These are phyloP conservation scores for Diaporthe citriasiana DNA, from an alignment of 2,329 filamentous ascomycete genomes.

Conservation along the genomic window DNA sequence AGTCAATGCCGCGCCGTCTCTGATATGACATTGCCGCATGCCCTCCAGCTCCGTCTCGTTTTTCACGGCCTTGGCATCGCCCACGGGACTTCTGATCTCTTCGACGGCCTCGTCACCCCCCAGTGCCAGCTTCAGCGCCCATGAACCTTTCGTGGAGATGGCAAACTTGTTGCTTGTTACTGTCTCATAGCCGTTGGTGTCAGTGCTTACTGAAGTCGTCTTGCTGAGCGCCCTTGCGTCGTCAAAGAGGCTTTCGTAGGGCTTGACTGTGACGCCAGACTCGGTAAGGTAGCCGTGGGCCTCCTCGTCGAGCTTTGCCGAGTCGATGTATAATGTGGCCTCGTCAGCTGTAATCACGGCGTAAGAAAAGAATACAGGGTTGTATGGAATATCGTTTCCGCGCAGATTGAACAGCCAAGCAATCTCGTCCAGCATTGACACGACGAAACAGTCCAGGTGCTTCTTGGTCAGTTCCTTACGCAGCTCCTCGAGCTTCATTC, in stretches of 20 bases:
- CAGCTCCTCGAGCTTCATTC: constrained; percentile 86
- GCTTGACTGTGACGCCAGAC: constrained; percentile 80
- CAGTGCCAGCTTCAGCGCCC: constrained; percentile 89
- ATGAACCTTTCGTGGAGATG: constrained; percentile 90
- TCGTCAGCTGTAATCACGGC: constrained; percentile 84
- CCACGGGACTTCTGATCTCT: constrained; percentile 87
- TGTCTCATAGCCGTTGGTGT: constrained; percentile 45
- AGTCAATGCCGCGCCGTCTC: constrained; percentile 90
- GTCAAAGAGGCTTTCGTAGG: constrained; percentile 85
- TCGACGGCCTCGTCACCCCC: constrained; percentile 90
- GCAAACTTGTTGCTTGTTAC: constrained; percentile 75
- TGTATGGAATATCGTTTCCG: constrained; percentile 96
- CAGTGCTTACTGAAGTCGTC: constrained; percentile 48
- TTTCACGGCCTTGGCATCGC: constrained; percentile 94
- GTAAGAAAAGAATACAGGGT: constrained; percentile 98
- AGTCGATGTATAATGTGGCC: constrained; percentile 87
- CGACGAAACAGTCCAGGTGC: constrained; percentile 86
- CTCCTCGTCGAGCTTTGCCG: constrained; percentile 79
- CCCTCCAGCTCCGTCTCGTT: constrained; percentile 90
- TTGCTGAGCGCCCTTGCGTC: constrained; percentile 78
- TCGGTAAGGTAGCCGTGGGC: constrained; percentile 78
- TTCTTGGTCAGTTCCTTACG: constrained; percentile 94
- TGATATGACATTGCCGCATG: constrained; percentile 93
- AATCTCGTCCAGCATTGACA: constrained; percentile 96
- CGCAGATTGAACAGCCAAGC: constrained; percentile 99